phyloP scores from a whole-genome alignment of 2,329 filamentous ascomycete species.

The Claviceps pusilla region DNA sequence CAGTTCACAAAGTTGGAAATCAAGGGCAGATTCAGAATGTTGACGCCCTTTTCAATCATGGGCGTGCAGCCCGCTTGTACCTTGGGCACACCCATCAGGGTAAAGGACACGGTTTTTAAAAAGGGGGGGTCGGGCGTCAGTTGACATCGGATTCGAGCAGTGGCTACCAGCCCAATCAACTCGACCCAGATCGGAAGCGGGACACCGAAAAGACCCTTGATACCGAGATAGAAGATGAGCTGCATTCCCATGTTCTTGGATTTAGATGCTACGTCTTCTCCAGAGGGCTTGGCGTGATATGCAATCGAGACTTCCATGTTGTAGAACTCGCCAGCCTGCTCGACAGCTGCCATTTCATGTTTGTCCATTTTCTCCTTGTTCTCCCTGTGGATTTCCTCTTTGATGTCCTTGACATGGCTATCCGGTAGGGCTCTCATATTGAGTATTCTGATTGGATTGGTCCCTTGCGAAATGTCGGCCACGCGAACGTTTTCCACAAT shows the following conservation, averaged over 20 bases:
- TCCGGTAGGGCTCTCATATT: slow-evolving; percentile 74
- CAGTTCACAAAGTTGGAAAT: slow-evolving; percentile 97
- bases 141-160: slow-evolving; percentile 65
- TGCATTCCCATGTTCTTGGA: slow-evolving; percentile 96
- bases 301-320: slow-evolving; percentile 83
- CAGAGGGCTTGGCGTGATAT: slow-evolving; percentile 71
- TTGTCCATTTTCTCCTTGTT: slow-evolving; percentile 72
- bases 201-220: slow-evolving; percentile 78
- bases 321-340: slow-evolving; percentile 84
- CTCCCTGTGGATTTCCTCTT: slow-evolving; percentile 62
- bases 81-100: slow-evolving; percentile 84
- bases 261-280: slow-evolving; percentile 57
- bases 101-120: slow-evolving; percentile 81
- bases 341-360: slow-evolving; percentile 73
- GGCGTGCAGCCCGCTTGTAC: slow-evolving; percentile 81
- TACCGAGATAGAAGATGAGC: slow-evolving; percentile 80
- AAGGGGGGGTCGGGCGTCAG: slow-evolving; percentile 86
- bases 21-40: slow-evolving; percentile 77
- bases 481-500: slow-evolving; percentile 91
- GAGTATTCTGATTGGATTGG: slow-evolving; percentile 75
- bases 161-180: slow-evolving; percentile 79
- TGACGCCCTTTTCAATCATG: slow-evolving; percentile 81
- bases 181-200: slow-evolving; percentile 82
- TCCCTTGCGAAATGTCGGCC: slow-evolving; percentile 87
- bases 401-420: slow-evolving; percentile 64